Evolutionary conservation across 2,329 filamentous ascomycete species (phyloP).

Genomic region (Penicillium sp.): DNA sequence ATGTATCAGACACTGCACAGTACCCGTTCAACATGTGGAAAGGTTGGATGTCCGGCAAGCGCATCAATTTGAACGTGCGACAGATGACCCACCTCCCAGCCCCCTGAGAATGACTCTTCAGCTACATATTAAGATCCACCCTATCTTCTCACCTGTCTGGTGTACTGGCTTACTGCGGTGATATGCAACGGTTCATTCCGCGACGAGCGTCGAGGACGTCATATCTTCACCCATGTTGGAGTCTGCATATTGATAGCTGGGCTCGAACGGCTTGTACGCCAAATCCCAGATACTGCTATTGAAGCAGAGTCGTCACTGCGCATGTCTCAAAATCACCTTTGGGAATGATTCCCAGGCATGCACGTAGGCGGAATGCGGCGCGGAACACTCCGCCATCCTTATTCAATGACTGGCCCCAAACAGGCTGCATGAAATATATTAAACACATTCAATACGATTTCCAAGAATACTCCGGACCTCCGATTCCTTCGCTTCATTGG

Average conservation of each 20-base stretch:
- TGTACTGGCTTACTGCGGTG: too few species aligned
- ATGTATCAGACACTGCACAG: slow-evolving; percentile 39
- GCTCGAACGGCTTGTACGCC: neutral
- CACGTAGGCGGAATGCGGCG: neutral
- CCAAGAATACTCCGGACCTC: neutral
- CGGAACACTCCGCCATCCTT: neutral
- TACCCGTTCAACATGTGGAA: slow-evolving; percentile 67
- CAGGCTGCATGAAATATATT: neutral
- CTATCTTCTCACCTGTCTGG: neutral
- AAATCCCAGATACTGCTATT: neutral
- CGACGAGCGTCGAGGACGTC: neutral
- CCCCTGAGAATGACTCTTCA: neutral
- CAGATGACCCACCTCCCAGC: slow-evolving; percentile 70
- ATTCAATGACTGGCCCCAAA: neutral
- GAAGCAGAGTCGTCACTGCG: neutral
- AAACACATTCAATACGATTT: slow-evolving; percentile 2
- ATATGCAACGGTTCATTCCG: neutral
- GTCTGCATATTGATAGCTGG: neutral
- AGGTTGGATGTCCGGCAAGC: slow-evolving; percentile 86
- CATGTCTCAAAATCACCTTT: neutral
- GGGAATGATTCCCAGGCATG: neutral
- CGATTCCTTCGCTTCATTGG: neutral
- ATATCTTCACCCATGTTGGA: neutral
- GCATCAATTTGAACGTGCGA: slow-evolving; percentile 89
- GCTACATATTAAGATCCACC: neutral